A percentile compares a stretch with the other conserved stretches of the same genome.
These are phyloP conservation scores for Russula sp. DNA, from an alignment of 768 basidiomycete genomes.

Conservation along the genomic window DNA sequence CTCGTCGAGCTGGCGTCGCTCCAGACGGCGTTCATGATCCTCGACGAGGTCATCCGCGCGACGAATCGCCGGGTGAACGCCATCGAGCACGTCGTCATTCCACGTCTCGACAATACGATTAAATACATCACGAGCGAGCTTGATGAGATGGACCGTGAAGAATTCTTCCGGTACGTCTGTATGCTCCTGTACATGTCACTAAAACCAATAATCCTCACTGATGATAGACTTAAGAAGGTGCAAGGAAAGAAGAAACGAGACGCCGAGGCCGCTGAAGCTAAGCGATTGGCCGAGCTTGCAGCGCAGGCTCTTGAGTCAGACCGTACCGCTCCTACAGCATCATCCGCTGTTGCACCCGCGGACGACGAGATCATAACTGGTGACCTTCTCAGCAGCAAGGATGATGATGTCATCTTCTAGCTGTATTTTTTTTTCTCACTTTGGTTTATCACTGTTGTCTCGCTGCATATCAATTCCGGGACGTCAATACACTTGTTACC, in stretches of 20 bases:
- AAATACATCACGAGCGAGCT: slow-evolving; percentile 96
- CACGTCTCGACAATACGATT: slow-evolving; percentile 93
- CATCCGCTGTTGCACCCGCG: slow-evolving; percentile 9
- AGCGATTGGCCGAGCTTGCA: slow-evolving; percentile 14
- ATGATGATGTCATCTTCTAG: slow-evolving; percentile 92
- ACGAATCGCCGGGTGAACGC: slow-evolving; percentile 98
- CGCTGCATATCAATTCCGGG: neutral
- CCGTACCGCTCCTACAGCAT: neutral
- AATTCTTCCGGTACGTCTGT: slow-evolving; percentile 71
- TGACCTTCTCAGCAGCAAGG: slow-evolving; percentile 79
- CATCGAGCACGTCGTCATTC: slow-evolving; percentile 95
- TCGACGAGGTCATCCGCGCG: slow-evolving; percentile 98
- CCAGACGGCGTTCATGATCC: slow-evolving; percentile 95
- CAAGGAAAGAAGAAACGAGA: slow-evolving; percentile 96
- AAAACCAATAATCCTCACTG: neutral
- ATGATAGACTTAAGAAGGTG: slow-evolving; percentile 81
- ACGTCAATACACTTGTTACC: neutral
- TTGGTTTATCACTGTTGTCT: neutral
- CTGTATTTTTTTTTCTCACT: slow-evolving; percentile 9
- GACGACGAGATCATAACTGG: slow-evolving; percentile 29
- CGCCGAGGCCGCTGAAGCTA: slow-evolving; percentile 32
- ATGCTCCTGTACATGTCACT: neutral
- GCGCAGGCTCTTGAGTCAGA: slow-evolving; percentile 15
- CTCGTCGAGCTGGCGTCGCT: slow-evolving; percentile 95
- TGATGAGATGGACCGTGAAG: slow-evolving; percentile 97